Base-by-base conservation (phyloP, 768 basidiomycete genomes). In the Auricularia auricula-judae region DNA sequence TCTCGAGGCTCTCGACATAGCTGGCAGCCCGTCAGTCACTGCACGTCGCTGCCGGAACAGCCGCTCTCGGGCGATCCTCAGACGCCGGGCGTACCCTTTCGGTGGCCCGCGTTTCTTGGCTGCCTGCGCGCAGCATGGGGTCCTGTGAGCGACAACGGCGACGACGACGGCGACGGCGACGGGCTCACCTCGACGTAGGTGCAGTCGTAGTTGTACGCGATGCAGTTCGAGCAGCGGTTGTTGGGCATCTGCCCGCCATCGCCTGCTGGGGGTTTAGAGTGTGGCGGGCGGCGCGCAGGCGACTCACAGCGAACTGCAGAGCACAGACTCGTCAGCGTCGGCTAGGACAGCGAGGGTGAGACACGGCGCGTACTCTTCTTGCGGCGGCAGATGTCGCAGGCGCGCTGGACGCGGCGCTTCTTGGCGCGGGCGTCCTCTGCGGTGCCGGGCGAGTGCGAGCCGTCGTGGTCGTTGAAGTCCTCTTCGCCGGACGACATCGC, bases 341-440 rank as follows among this genome's bases (percentile, higher is more conserved):
- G 51, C 8, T 44, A 39, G 36, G 16, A 12, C 21, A 34, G 63
- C 54, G 36, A 39, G 47, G 47, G 61, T 35, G 61, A 66, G 21
- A 61, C 62, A 35, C 21, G 12, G 59, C 16, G 21, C 83, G 67
- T 65, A 87, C 89, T 86, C 76, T 94, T 94, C 80, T 92, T 93
- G 65, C 89, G 79, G 43, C 91, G 79, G 71, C 91, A 93, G 0
- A 86, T 81, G 70, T 93, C 91, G 71, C 91, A 93, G 5, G 90
- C 90, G 35, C 90, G 76, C 73, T 89, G 87, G 36, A 91, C 81
- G 66, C 84, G 80, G 44, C 89, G 76, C 72, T 88, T 89, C 78
- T 91, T 91, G 21, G 74, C 73, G 21, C 75, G 77, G 3, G 76
- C 21, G 18, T 23, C 18, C 36, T 63, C 51, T 23, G 62, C 39